These are phyloP conservation scores for Paramecium caudatum DNA, from an alignment of 73 alveolate genomes.

Conservation along the genomic window DNA sequence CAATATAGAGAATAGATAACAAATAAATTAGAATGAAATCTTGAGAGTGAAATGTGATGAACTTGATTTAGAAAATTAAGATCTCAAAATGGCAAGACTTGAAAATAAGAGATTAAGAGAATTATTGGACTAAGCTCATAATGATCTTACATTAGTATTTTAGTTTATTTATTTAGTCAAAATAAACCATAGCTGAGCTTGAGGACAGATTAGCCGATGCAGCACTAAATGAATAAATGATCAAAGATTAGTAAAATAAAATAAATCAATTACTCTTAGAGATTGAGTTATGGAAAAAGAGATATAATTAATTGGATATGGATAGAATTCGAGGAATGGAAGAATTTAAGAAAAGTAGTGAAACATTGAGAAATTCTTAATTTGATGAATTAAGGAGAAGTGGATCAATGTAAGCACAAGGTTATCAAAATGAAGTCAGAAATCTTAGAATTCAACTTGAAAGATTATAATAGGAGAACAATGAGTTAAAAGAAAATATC, in stretches of 20 bases:
- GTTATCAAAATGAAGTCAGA: conserved; percentile 9
- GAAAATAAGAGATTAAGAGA: conserved; percentile 15
- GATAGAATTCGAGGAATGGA: conserved; percentile 44
- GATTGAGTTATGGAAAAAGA: conserved; percentile 61
- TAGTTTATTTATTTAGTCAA: not conserved
- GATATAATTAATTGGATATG: conserved; percentile 34
- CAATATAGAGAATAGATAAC: not conserved
- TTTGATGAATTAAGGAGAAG: conserved; percentile 59
- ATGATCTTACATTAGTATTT: conserved; percentile 8
- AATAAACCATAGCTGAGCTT: conserved; percentile 2
- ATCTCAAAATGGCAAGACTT: conserved; percentile 45
- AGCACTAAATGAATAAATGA: not conserved
- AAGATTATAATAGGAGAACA: conserved; percentile 25
- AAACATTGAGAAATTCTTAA: conserved; percentile 43
- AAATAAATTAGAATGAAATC: conserved; percentile 1
- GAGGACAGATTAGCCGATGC: conserved; percentile 6
- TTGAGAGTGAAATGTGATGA: conserved; percentile 35
- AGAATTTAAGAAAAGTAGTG: conserved; percentile 62
- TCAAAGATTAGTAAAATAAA: not conserved
- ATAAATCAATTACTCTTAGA: not conserved
- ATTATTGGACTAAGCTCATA: conserved; percentile 11
- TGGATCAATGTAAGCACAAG: conserved; percentile 49
- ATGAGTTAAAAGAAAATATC: conserved; percentile 19
- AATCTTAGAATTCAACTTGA: conserved; percentile 52
- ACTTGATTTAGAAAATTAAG: conserved; percentile 44